Percentiles rank a stretch among this genome's conserved stretches.
Evolutionary conservation across 1,284 basidiomycete species (phyloP).

Genomic region (Pterulicium gracile): DNA sequence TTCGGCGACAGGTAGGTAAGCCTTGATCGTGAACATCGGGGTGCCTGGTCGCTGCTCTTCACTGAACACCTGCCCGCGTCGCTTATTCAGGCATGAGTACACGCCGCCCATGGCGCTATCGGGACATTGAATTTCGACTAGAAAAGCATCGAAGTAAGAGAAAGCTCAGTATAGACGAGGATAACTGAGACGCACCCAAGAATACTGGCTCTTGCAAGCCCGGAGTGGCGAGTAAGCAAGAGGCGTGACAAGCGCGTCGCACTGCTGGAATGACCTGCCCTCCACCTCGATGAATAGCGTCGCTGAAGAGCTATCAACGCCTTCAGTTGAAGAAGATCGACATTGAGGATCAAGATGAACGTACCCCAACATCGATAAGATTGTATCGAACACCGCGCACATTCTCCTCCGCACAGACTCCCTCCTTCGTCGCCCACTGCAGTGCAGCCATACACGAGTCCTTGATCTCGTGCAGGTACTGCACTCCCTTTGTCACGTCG

Average conservation of each 20-base stretch:
- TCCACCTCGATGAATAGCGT: constrained; percentile 99
- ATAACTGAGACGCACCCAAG: constrained; percentile 57
- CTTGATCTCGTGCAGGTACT: constrained; percentile 98
- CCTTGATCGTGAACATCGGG: constrained; percentile 99
- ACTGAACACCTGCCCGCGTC: constrained; percentile 97
- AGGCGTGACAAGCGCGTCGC: constrained; percentile 95
- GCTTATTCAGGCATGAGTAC: constrained; percentile 91
- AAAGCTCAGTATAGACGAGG: background rate
- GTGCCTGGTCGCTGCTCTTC: constrained; percentile 97
- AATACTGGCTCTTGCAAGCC: constrained; percentile 96
- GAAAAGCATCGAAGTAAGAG: constrained; percentile 4
- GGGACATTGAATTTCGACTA: constrained; percentile 96
- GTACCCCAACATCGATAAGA: constrained; percentile 89
- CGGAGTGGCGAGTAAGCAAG: constrained; percentile 85
- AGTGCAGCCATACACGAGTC: constrained; percentile 98
- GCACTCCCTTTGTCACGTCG: constrained; percentile 98
- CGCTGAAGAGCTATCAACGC: constrained; percentile 83
- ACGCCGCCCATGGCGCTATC: constrained; percentile 98
- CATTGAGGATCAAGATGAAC: constrained; percentile 15
- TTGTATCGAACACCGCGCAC: constrained; percentile 98
- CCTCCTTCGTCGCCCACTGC: constrained; percentile 99
- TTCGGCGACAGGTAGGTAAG: constrained; percentile 93
- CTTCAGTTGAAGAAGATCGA: constrained; percentile 8
- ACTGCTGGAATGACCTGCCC: constrained; percentile 96
- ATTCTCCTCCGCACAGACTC: constrained; percentile 93